These are phyloP conservation scores for Neoarthrinium moseri DNA, from an alignment of 2,329 filamentous ascomycete genomes.

Conservation along the genomic window DNA sequence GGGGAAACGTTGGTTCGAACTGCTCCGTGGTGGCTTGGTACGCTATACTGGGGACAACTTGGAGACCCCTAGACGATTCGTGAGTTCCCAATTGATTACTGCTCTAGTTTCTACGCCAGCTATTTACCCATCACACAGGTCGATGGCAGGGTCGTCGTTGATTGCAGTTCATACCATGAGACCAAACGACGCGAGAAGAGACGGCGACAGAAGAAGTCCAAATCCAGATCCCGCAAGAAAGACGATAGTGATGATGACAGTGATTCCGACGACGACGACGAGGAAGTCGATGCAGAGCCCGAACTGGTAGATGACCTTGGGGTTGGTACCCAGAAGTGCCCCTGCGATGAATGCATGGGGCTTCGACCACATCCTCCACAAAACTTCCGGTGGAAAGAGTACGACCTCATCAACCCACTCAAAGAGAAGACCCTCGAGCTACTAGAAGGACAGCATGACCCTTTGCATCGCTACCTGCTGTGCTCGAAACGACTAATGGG, in stretches of 20 bases:
- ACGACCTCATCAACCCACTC: too few relatives aligned
- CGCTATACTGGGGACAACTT: conserved; percentile 6
- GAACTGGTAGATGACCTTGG: too few relatives aligned
- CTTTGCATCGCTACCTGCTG: conserved; percentile 9
- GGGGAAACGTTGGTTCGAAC: conserved; percentile 7
- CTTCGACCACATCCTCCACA: too few relatives aligned
- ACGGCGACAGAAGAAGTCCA: too few relatives aligned
- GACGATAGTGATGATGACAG: too few relatives aligned
- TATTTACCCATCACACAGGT: not conserved
- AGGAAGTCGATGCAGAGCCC: too few relatives aligned
- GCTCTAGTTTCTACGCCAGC: not conserved
- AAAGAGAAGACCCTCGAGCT: conserved; percentile 3
- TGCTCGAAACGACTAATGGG: conserved; percentile 3
- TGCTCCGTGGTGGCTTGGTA: conserved; percentile 2
- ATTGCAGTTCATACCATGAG: conserved; percentile 3
- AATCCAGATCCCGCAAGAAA: too few relatives aligned
- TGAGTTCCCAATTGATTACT: not conserved
- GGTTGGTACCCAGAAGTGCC: too few relatives aligned
- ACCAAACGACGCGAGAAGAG: not conserved
- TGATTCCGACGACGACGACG: too few relatives aligned
- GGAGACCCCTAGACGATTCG: not conserved
- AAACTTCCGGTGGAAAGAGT: too few relatives aligned
- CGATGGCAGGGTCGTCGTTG: conserved; percentile 4
- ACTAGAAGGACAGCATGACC: not conserved
- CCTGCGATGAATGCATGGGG: too few relatives aligned